These are phyloP conservation scores for Glaciozyma antarctica DNA, from an alignment of 768 basidiomycete species.

Conservation along the genomic window DNA sequence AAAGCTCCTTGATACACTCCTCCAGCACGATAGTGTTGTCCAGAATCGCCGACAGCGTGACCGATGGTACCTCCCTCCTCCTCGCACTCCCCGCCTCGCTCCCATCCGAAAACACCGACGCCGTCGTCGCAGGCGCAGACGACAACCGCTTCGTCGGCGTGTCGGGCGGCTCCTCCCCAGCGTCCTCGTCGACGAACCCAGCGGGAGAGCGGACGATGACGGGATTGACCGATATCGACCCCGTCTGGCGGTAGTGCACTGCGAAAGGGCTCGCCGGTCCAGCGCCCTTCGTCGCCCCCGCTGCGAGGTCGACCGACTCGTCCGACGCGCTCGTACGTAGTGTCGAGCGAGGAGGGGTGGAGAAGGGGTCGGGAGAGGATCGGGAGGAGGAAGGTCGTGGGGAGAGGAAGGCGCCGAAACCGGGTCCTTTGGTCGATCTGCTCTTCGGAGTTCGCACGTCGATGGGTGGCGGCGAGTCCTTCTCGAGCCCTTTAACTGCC, in stretches of 20 bases:
- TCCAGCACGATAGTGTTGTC: slow-evolving; percentile 93
- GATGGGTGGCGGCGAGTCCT: slow-evolving; percentile 26
- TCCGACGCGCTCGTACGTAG: slow-evolving; percentile 13
- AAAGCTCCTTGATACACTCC: slow-evolving; percentile 86
- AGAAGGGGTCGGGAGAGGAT: slow-evolving; percentile 33
- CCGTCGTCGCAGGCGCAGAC: slow-evolving; percentile 1
- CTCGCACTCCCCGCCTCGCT: slow-evolving; percentile 24
- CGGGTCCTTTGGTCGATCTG: slow-evolving; percentile 37
- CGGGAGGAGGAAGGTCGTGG: slow-evolving; percentile 14
- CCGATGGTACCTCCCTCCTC: slow-evolving; percentile 38
- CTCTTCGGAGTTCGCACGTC: neutral
- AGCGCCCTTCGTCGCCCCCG: neutral
- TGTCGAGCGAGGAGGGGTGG: slow-evolving; percentile 24
- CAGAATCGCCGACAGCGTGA: slow-evolving; percentile 72
- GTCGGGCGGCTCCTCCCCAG: slow-evolving; percentile 22
- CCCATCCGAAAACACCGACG: slow-evolving; percentile 6
- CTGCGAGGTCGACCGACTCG: slow-evolving; percentile 6
- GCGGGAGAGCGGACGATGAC: slow-evolving; percentile 45
- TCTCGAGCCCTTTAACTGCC: slow-evolving; percentile 37
- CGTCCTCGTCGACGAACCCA: slow-evolving; percentile 17
- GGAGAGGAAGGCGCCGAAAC: slow-evolving; percentile 51
- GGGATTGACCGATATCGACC: slow-evolving; percentile 60
- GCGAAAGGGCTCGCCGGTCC: slow-evolving; percentile 63
- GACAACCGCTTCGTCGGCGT: slow-evolving; percentile 19
- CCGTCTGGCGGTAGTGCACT: slow-evolving; percentile 71